Evolutionary conservation across 2,329 filamentous ascomycete genomes (phyloP).

Genomic region (Pseudopithomyces maydicus): DNA sequence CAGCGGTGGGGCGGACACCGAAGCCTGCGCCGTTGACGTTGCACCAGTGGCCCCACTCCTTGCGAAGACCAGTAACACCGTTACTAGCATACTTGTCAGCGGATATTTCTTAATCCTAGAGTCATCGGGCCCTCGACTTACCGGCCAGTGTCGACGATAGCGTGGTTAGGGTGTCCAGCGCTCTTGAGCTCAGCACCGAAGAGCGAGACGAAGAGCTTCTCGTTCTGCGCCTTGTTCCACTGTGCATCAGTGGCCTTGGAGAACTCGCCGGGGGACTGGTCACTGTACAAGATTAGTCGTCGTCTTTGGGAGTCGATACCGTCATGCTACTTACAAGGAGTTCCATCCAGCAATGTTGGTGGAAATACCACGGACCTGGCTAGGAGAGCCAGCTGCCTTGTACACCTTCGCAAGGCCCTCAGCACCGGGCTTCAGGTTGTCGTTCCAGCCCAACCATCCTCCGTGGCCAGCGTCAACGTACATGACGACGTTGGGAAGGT

Average conservation of each 20-base stretch:
- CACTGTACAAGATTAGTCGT: conserved; percentile 23
- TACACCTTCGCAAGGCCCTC: conserved; percentile 30
- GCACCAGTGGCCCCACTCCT: conserved; percentile 38
- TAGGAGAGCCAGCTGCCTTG: conserved; percentile 26
- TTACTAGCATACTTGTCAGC: conserved; percentile 9
- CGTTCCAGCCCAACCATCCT: conserved; percentile 37
- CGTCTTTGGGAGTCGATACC: conserved; percentile 31
- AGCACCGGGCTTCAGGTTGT: conserved; percentile 33
- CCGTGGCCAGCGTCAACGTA: conserved; percentile 38
- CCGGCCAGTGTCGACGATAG: conserved; percentile 37
- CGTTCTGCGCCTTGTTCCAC: conserved; percentile 15
- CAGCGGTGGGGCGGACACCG: conserved; percentile 20
- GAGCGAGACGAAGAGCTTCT: conserved; percentile 3
- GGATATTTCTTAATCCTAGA: background rate
- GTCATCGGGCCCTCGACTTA: background rate
- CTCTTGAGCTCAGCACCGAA: conserved; percentile 1
- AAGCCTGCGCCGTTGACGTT: conserved; percentile 32
- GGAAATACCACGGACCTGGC: conserved; percentile 30
- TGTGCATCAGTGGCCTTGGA: conserved; percentile 26
- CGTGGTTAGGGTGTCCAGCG: conserved; percentile 27
- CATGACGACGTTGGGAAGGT: conserved; percentile 32
- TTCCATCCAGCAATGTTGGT: conserved; percentile 39
- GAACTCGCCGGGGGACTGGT: conserved; percentile 32
- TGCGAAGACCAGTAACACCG: conserved; percentile 25
- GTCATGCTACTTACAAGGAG: conserved; percentile 23